A percentile compares a stretch with the other conserved stretches of the same genome.
phyloP scores from a whole-genome alignment of 805 yeast genomes.

The Ogataea polymorpha region DNA sequence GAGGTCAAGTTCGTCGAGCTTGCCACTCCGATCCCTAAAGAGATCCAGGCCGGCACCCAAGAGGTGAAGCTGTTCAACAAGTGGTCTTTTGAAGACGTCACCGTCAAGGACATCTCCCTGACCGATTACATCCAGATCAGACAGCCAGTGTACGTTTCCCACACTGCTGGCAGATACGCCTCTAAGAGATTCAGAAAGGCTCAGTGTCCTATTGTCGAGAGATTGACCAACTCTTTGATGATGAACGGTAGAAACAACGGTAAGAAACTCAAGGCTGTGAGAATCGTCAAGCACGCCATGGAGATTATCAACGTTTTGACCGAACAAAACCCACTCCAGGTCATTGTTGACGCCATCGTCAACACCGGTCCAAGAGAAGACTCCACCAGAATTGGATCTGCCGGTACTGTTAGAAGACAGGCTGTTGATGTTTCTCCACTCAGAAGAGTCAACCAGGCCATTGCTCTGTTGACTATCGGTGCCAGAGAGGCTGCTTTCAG shows the following conservation, averaged over 20 bases:
- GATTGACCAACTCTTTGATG: slow-evolving; percentile 99
- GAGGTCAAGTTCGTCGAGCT: slow-evolving; percentile 76
- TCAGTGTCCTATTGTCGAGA: slow-evolving; percentile 98
- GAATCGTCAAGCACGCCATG: slow-evolving; percentile 98
- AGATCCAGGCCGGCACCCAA: slow-evolving; percentile 91
- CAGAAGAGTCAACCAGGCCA: slow-evolving; percentile 99
- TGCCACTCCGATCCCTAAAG: slow-evolving; percentile 97
- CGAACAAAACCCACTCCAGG: slow-evolving; percentile 99
- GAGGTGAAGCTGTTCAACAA: slow-evolving; percentile 99
- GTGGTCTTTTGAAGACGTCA: slow-evolving; percentile 98
- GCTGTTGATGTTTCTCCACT: slow-evolving; percentile 99
- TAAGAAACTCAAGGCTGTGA: slow-evolving; percentile 99
- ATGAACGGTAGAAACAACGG: slow-evolving; percentile 99
- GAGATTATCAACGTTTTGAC: slow-evolving; percentile 97
- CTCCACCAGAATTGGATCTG: slow-evolving; percentile 99
- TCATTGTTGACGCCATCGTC: slow-evolving; percentile 97
- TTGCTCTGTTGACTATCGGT: slow-evolving; percentile 97
- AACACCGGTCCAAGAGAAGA: slow-evolving; percentile 99
- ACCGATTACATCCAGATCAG: slow-evolving; percentile 98
- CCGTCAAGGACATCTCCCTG: slow-evolving; percentile 95
- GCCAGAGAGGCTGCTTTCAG: slow-evolving; percentile 99
- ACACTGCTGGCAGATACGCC: slow-evolving; percentile 99
- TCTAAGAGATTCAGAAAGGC: slow-evolving; percentile 99
- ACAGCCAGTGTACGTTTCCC: slow-evolving; percentile 96
- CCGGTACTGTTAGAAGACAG: slow-evolving; percentile 99